These are phyloP conservation scores for Lojkania enalia DNA, from an alignment of 2,329 filamentous ascomycete genomes.

Conservation along the genomic window DNA sequence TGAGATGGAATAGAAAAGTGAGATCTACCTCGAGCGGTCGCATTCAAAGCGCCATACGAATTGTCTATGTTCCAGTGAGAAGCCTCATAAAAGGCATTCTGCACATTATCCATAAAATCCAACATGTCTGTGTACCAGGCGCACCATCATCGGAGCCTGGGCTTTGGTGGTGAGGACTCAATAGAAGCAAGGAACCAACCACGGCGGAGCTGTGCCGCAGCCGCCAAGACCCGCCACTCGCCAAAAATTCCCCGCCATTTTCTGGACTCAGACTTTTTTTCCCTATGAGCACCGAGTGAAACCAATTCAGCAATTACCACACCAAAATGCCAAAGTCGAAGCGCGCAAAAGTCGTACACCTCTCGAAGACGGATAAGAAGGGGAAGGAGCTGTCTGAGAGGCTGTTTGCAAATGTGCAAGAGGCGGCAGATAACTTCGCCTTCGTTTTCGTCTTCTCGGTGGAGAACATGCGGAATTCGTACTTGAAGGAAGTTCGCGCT, in stretches of 20 bases:
- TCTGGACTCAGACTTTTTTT: slow-evolving; percentile 35
- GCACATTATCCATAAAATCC: slow-evolving; percentile 97
- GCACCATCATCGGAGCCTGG: slow-evolving; percentile 24
- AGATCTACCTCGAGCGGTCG: slow-evolving; percentile 72
- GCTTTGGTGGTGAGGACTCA: slow-evolving; percentile 2
- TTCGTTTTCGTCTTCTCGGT: slow-evolving; percentile 92
- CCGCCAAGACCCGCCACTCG: slow-evolving; percentile 35
- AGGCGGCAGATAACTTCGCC: slow-evolving; percentile 81
- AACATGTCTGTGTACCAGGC: slow-evolving; percentile 65
- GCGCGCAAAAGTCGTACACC: slow-evolving; percentile 83
- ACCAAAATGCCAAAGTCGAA: slow-evolving; percentile 91
- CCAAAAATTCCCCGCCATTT: slow-evolving; percentile 38
- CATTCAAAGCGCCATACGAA: slow-evolving; percentile 84
- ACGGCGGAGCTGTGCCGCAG: slow-evolving; percentile 23
- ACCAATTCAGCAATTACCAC: slow-evolving; percentile 9
- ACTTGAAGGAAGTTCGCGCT: slow-evolving; percentile 85
- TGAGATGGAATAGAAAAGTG: slow-evolving; percentile 13
- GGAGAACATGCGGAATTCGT: slow-evolving; percentile 97
- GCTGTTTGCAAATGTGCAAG: slow-evolving; percentile 86
- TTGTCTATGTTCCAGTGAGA: slow-evolving; percentile 91
- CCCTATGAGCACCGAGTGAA: slow-evolving; percentile 6
- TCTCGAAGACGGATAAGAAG: slow-evolving; percentile 92
- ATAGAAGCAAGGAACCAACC: slow-evolving; percentile 2
- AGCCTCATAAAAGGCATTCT: slow-evolving; percentile 83
- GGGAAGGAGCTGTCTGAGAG: slow-evolving; percentile 85